These are phyloP conservation scores for Aspergillus quadricinctus DNA, from an alignment of 2,329 filamentous ascomycete species.

Conservation along the genomic window DNA sequence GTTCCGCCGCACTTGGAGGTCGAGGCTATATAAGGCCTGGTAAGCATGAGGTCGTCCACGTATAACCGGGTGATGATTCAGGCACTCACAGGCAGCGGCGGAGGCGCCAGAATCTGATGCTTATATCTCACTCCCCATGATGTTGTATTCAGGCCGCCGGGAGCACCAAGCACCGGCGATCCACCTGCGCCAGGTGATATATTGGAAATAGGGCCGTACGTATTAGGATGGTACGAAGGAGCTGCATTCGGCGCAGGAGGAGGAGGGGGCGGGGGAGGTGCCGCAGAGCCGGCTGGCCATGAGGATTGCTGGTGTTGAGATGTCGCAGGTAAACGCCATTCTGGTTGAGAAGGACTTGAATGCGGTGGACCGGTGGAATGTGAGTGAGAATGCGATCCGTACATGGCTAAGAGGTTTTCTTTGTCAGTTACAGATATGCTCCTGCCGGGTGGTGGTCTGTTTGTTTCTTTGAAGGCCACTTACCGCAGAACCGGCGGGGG, in stretches of 20 bases:
- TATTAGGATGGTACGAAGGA: slow-evolving; percentile 30
- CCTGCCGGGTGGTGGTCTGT: neutral
- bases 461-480: neutral
- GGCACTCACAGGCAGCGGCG: slow-evolving; percentile 36
- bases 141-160: slow-evolving; percentile 27
- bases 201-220: slow-evolving; percentile 32
- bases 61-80: neutral
- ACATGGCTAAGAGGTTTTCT: slow-evolving; percentile 24
- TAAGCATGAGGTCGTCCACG: slow-evolving; percentile 6
- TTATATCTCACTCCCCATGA: slow-evolving; percentile 44
- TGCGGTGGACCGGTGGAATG: slow-evolving; percentile 19
- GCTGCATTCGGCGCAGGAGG: slow-evolving; percentile 9
- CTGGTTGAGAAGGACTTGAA: slow-evolving; percentile 29
- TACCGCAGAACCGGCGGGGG: neutral
- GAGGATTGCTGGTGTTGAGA: slow-evolving; percentile 17
- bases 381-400: slow-evolving; percentile 27
- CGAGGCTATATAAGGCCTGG: slow-evolving; percentile 27
- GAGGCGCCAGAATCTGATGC: slow-evolving; percentile 22
- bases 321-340: slow-evolving; percentile 33
- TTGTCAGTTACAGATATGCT: neutral
- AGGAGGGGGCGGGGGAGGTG: slow-evolving; percentile 21
- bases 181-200: slow-evolving; percentile 12
- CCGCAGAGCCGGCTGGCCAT: slow-evolving; percentile 13
- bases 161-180: slow-evolving; percentile 15
- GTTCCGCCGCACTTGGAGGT: slow-evolving; percentile 29